Conservation (phyloP, 371 early-diverging fungal genomes). For the Mucor saturninus region DNA sequence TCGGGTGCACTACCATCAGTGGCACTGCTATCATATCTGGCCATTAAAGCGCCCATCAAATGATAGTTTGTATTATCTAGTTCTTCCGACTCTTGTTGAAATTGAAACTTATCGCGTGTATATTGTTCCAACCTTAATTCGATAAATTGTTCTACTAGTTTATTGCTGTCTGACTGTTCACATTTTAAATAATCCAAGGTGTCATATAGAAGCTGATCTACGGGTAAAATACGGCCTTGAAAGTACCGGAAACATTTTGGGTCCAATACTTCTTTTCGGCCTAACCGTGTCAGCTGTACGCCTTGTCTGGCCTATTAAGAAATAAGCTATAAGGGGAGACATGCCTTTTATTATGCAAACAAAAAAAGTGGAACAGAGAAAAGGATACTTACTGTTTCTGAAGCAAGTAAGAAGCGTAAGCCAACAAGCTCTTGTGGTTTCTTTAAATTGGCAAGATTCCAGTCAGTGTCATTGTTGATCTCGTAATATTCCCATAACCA, state of each 20-base stretch:
- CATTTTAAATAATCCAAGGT: conserved; percentile 22
- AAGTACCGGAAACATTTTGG: conserved; percentile 16
- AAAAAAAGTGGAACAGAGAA: background rate
- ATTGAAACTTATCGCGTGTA: conserved; percentile 10
- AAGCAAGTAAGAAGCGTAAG: conserved; percentile 26
- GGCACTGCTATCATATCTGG: conserved; percentile 28
- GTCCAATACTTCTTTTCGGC: conserved; percentile 10
- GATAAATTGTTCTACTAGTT: conserved; percentile 16
- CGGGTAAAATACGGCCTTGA: conserved; percentile 11
- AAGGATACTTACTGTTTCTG: conserved; percentile 22
- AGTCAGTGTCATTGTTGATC: conserved; percentile 21
- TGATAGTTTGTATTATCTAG: conserved; percentile 33
- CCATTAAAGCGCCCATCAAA: conserved; percentile 47
- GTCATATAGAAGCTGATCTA: conserved; percentile 21
- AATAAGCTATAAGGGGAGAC: background rate
- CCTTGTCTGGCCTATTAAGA: conserved; percentile 19
- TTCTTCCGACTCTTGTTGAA: conserved; percentile 10
- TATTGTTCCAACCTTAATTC: conserved; percentile 27
- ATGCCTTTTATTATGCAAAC: background rate
- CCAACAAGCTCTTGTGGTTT: conserved; percentile 24
- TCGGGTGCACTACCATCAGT: conserved; percentile 13
- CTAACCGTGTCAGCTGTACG: conserved; percentile 13
- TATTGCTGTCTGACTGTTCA: background rate
- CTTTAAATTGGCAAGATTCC: conserved; percentile 26
- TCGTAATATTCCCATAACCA: conserved; percentile 21